phyloP scores from a whole-genome alignment of 495 filamentous ascomycete genomes.

The Acidiella bohemica region DNA sequence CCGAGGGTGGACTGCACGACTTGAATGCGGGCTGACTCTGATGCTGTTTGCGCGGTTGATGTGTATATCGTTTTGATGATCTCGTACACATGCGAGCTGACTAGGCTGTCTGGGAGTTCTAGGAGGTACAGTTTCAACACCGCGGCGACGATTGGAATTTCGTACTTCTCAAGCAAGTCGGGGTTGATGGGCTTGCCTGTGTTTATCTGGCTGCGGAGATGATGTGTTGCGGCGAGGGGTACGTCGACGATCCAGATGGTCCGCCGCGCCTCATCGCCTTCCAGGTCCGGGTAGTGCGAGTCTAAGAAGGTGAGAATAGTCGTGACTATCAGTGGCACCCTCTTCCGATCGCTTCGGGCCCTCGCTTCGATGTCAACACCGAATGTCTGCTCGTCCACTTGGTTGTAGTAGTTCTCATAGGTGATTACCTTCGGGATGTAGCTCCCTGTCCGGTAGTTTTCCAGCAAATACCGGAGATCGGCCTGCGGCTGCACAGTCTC shows the following conservation, averaged over 20 bases:
- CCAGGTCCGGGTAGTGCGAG: slow-evolving; percentile 91
- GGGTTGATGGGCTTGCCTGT: slow-evolving; percentile 70
- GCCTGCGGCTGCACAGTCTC: slow-evolving; percentile 90
- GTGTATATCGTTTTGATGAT: slow-evolving; percentile 96
- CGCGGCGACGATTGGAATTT: slow-evolving; percentile 86
- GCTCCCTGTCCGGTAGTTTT: slow-evolving; percentile 89
- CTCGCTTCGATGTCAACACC: slow-evolving; percentile 92
- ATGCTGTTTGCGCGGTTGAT: slow-evolving; percentile 58
- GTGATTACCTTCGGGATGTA: slow-evolving; percentile 83
- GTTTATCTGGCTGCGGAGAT: slow-evolving; percentile 68
- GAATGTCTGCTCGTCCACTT: slow-evolving; percentile 93
- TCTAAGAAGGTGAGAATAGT: slow-evolving; percentile 88
- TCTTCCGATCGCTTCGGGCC: slow-evolving; percentile 84
- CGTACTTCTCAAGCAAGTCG: slow-evolving; percentile 69
- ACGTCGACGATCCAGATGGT: slow-evolving; percentile 92
- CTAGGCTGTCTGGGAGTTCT: slow-evolving; percentile 86
- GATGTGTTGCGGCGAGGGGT: slow-evolving; percentile 70
- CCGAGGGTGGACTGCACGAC: slow-evolving; percentile 92
- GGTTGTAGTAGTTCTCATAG: slow-evolving; percentile 99
- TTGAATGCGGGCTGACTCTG: slow-evolving; percentile 60
- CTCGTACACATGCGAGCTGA: slow-evolving; percentile 97
- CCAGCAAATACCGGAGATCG: slow-evolving; percentile 88
- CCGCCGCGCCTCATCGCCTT: slow-evolving; percentile 87
- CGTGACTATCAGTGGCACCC: slow-evolving; percentile 85
- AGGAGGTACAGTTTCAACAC: slow-evolving; percentile 90